A percentile compares a stretch with the other conserved stretches of the same genome.
Conservation (phyloP, 148 eudicot genomes). For the Nepenthes mirabilis region DNA sequence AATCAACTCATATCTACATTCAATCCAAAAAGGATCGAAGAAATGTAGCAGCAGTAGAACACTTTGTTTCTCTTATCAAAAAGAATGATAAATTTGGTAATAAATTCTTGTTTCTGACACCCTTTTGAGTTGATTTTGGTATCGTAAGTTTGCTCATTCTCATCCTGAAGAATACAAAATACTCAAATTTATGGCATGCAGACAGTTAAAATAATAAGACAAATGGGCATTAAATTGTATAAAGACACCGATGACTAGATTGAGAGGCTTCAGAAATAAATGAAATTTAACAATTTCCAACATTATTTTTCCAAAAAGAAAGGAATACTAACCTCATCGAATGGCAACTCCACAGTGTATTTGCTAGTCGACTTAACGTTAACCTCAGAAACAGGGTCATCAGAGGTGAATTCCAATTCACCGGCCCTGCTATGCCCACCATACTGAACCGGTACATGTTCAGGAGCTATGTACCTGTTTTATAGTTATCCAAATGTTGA, state of each 20-base stretch:
- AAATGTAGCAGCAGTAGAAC: too few relatives aligned
- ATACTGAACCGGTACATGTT: slow-evolving; percentile 39
- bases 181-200: too few relatives aligned
- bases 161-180: too few relatives aligned
- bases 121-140: too few relatives aligned
- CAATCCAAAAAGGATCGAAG: too few relatives aligned
- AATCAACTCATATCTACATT: too few relatives aligned
- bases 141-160: not conserved
- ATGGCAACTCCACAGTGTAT: slow-evolving; percentile 38
- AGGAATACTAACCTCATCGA: slow-evolving; percentile 21
- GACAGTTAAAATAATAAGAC: too few relatives aligned
- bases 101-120: too few relatives aligned
- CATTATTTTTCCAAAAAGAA: not conserved
- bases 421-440: slow-evolving; percentile 47
- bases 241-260: not conserved
- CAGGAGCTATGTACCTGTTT: slow-evolving; percentile 46
- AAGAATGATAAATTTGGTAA: too few relatives aligned
- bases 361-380: slow-evolving; percentile 30
- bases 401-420: slow-evolving; percentile 23
- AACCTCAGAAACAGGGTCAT: slow-evolving; percentile 36
- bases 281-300: not conserved
- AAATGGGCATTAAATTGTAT: not conserved
- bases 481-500: too few relatives aligned
- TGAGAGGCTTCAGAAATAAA: not conserved
- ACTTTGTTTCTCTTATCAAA: too few relatives aligned